Conservation (phyloP, 495 filamentous ascomycete genomes). For the Penicillium steckii region DNA sequence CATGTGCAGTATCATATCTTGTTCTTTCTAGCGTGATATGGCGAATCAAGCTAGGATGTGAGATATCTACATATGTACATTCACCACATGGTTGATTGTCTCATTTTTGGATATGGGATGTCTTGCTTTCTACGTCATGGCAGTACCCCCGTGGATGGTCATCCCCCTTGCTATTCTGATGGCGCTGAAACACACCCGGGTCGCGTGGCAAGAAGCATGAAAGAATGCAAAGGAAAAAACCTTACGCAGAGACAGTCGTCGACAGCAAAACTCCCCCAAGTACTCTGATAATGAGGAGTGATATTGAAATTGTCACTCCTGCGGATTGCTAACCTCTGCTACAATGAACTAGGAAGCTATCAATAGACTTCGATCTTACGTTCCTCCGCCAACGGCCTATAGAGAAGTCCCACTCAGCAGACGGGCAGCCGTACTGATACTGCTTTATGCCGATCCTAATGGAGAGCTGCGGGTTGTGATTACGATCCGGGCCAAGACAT, state of each 20-base stretch:
- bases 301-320: background rate
- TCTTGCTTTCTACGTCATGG: background rate
- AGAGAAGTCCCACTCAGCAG: constrained; percentile 65
- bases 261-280: background rate
- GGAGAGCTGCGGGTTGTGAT: constrained; percentile 81
- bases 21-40: background rate
- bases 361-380: constrained; percentile 69
- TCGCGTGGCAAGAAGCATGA: constrained; percentile 8
- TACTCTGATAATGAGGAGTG: too few species aligned
- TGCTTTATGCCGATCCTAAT: constrained; percentile 76
- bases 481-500: constrained; percentile 75
- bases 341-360: constrained; percentile 62
- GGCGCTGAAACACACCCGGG: constrained; percentile 9
- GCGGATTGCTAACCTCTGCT: constrained; percentile 1
- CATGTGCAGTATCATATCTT: background rate
- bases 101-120: background rate
- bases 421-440: constrained; percentile 78
- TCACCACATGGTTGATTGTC: background rate
- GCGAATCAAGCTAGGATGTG: background rate
- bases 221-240: background rate
- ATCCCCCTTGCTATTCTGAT: constrained; percentile 9
- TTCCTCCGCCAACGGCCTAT: constrained; percentile 58
- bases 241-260: background rate
- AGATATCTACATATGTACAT: background rate
- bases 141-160: constrained; percentile 14